phyloP scores from a whole-genome alignment of 78 protist species.

The Parvularia atlantis region DNA sequence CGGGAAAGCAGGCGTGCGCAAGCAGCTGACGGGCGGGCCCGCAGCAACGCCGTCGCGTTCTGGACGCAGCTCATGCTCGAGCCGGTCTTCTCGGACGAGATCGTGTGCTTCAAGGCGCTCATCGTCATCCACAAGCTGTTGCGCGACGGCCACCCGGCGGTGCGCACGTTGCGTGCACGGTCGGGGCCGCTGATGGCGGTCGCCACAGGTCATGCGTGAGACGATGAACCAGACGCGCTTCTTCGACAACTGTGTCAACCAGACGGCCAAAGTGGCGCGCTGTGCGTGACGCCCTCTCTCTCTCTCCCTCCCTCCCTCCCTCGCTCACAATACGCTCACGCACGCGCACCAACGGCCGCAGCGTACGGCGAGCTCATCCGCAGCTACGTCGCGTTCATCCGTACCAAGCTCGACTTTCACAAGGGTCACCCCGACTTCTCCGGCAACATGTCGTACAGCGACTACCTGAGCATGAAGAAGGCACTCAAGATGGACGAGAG shows the following conservation, averaged over 20 bases:
- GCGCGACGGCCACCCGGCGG: constrained; percentile 25
- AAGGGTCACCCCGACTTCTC: not conserved
- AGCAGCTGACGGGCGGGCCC: not conserved
- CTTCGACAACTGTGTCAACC: too few relatives aligned
- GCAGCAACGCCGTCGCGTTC: constrained; percentile 9
- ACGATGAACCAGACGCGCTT: too few relatives aligned
- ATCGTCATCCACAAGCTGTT: constrained; percentile 16
- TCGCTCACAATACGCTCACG: too few relatives aligned
- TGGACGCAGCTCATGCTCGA: constrained; percentile 6
- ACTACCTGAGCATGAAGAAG: too few relatives aligned
- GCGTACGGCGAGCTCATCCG: not conserved
- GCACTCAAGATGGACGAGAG: not conserved
- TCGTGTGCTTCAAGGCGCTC: constrained; percentile 16
- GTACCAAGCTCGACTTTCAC: not conserved
- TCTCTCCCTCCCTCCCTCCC: too few relatives aligned
- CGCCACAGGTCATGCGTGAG: too few relatives aligned
- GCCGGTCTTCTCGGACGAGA: constrained; percentile 12
- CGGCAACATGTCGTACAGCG: not conserved
- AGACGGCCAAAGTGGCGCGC: too few relatives aligned
- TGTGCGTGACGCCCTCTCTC: too few relatives aligned
- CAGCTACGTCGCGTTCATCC: not conserved
- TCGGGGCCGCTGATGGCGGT: too few relatives aligned
- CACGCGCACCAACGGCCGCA: not conserved
- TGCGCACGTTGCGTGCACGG: not conserved
- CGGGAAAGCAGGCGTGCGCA: not conserved